These are phyloP conservation scores for Trametes maxima DNA, from an alignment of 768 basidiomycete genomes.

Conservation along the genomic window DNA sequence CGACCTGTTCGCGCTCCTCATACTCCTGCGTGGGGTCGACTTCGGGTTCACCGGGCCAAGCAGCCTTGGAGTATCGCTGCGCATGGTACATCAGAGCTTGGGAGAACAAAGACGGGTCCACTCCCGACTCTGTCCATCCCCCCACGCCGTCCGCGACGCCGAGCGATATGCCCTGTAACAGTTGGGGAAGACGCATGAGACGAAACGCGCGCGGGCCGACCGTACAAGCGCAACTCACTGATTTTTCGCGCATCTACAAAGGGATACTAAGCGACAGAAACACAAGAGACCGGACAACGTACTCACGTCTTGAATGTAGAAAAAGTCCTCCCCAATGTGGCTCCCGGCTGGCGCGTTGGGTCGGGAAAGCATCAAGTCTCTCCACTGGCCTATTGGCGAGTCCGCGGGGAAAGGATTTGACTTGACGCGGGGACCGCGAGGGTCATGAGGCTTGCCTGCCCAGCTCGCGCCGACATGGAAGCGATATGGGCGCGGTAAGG, in stretches of 20 bases:
- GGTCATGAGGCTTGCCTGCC: constrained; percentile 65
- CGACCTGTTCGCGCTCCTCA: constrained; percentile 62
- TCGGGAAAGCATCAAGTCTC: constrained; percentile 60
- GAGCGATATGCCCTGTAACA: constrained; percentile 66
- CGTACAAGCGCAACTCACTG: constrained; percentile 53
- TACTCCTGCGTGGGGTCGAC: constrained; percentile 77
- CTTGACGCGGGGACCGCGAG: constrained; percentile 36
- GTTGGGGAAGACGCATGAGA: constrained; percentile 18
- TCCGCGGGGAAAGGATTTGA: constrained; percentile 57
- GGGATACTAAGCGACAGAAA: constrained; percentile 10
- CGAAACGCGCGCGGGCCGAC: not conserved
- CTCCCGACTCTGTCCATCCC: constrained; percentile 82
- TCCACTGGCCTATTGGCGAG: constrained; percentile 66
- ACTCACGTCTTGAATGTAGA: constrained; percentile 69
- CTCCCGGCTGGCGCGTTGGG: constrained; percentile 42
- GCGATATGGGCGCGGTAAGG: constrained; percentile 53
- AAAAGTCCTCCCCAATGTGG: constrained; percentile 62
- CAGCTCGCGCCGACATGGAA: constrained; percentile 82
- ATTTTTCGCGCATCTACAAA: constrained; percentile 71
- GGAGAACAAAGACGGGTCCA: constrained; percentile 88
- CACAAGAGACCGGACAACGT: not conserved
- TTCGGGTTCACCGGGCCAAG: constrained; percentile 85
- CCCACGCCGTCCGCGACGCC: constrained; percentile 94
- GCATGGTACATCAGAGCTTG: constrained; percentile 91
- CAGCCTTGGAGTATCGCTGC: constrained; percentile 66